Conservation (phyloP, 1,284 basidiomycete genomes). For the Malassezia restricta region DNA sequence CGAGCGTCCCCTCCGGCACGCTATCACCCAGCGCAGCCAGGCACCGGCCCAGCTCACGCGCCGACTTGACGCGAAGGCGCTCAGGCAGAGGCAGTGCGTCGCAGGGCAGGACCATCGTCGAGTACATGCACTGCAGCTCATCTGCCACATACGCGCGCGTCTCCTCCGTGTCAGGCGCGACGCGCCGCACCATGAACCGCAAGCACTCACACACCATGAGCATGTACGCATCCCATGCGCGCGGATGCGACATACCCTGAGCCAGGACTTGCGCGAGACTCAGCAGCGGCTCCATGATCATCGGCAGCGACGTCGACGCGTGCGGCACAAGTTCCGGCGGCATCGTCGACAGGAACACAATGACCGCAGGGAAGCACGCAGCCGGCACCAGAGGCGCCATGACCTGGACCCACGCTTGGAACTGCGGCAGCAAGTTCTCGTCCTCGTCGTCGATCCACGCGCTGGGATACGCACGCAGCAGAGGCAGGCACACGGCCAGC, state of each 20-base stretch:
- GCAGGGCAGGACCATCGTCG: background rate
- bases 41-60: conserved; percentile 1
- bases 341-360: conserved; percentile 67
- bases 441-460: conserved; percentile 33
- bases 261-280: conserved; percentile 57
- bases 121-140: conserved; percentile 7
- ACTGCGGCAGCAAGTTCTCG: conserved; percentile 41
- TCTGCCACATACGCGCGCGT: conserved; percentile 1
- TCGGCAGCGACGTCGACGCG: conserved; percentile 43
- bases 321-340: conserved; percentile 50
- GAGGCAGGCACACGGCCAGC: conserved; percentile 27
- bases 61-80: background rate
- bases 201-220: conserved; percentile 60
- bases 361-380: conserved; percentile 63
- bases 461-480: conserved; percentile 31
- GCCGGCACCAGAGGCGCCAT: conserved; percentile 64
- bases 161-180: background rate
- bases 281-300: conserved; percentile 66
- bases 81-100: background rate
- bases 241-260: conserved; percentile 36
- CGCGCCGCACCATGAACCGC: conserved; percentile 50
- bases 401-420: conserved; percentile 60
- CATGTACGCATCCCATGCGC: conserved; percentile 52
- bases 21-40: background rate
- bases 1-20: background rate